A percentile compares a stretch with the other conserved stretches of the same genome.
Evolutionary conservation across 257 asterid genomes (phyloP).

Genomic region (Dorcoceras hygrometricum): DNA sequence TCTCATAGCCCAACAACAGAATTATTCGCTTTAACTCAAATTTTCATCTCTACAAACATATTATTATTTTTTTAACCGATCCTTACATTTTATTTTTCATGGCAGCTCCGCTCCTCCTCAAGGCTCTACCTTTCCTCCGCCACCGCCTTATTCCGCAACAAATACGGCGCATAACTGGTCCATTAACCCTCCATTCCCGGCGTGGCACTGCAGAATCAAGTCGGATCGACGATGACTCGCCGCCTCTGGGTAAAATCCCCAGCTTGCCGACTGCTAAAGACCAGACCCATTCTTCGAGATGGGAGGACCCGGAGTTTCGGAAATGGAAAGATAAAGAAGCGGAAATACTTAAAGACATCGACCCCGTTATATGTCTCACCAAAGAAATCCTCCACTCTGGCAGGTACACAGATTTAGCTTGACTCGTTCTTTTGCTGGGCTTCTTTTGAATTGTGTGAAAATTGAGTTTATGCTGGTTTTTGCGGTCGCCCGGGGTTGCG

Average conservation of each 20-base stretch:
- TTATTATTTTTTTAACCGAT: too few relatives aligned
- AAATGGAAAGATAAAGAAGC: conserved; percentile 72
- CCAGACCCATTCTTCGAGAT: conserved; percentile 33
- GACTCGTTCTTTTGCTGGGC: neutral
- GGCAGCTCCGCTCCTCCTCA: conserved; percentile 60
- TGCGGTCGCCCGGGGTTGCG: conserved; percentile 2
- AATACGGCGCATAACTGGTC: conserved; percentile 25
- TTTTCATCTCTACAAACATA: too few relatives aligned
- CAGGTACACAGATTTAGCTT: conserved; percentile 35
- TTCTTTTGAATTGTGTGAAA: neutral
- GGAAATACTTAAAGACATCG: conserved; percentile 60
- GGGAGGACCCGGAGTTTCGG: conserved; percentile 51
- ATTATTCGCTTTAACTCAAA: too few relatives aligned
- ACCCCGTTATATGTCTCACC: conserved; percentile 51
- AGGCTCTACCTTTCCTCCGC: conserved; percentile 57
- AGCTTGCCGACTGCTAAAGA: conserved; percentile 29
- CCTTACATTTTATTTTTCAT: conserved; percentile 33
- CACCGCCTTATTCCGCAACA: conserved; percentile 41
- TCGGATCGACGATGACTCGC: conserved; percentile 27
- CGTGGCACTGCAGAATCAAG: conserved; percentile 42
- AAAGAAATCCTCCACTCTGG: conserved; percentile 77
- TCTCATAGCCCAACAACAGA: too few relatives aligned
- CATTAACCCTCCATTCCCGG: conserved; percentile 32
- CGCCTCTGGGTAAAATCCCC: conserved; percentile 21
- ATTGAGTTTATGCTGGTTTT: neutral